phyloP scores from a whole-genome alignment of 2,329 filamentous ascomycete species.

The Phyllosticta citriasiana region DNA sequence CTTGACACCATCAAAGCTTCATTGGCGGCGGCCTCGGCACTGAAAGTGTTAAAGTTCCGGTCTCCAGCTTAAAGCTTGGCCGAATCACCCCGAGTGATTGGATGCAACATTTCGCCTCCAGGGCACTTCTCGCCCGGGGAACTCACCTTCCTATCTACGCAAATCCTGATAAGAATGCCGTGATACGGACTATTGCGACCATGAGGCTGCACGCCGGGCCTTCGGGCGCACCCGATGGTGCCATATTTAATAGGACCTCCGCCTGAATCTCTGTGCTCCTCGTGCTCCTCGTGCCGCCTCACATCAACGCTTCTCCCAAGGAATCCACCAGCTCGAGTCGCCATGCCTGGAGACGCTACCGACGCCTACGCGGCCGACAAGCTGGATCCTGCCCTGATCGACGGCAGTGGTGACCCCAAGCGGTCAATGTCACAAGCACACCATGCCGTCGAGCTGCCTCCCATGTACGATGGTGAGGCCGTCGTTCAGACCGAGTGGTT shows the following conservation, averaged over 20 bases:
- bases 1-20: neutral
- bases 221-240: neutral
- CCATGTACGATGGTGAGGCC: slow-evolving; percentile 29
- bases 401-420: slow-evolving; percentile 25
- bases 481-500: slow-evolving; percentile 25
- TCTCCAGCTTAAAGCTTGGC: neutral
- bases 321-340: neutral
- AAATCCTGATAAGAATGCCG: neutral
- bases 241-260: neutral
- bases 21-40: neutral
- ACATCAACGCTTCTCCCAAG: neutral
- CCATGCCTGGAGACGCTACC: slow-evolving; percentile 14
- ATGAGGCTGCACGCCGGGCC: neutral
- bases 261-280: neutral
- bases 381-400: slow-evolving; percentile 25
- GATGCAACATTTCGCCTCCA: neutral
- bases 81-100: neutral
- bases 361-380: slow-evolving; percentile 17
- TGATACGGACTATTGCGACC: neutral
- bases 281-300: neutral
- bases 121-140: neutral
- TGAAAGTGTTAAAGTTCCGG: neutral
- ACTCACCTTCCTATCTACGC: neutral
- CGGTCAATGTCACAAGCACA: slow-evolving; percentile 19
- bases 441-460: slow-evolving; percentile 17